These are phyloP conservation scores for Suillus sp. DNA, from an alignment of 768 basidiomycete genomes.

Conservation along the genomic window DNA sequence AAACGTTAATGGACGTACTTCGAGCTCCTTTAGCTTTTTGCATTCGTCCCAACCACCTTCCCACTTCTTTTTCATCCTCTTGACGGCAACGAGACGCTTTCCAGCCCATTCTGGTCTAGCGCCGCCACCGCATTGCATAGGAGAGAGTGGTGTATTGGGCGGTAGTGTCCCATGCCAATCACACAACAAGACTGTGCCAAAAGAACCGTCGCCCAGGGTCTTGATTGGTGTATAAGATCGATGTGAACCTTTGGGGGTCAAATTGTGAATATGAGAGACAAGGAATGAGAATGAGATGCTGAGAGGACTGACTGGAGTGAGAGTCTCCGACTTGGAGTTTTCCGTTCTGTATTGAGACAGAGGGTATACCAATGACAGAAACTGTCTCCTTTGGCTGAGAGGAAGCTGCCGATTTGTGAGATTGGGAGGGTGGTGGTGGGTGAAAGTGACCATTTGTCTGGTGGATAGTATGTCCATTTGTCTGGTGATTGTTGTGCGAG, in stretches of 20 bases:
- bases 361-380: slow-evolving; percentile 71
- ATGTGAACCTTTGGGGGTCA: slow-evolving; percentile 59
- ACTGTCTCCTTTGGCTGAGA: slow-evolving; percentile 57
- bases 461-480: slow-evolving; percentile 29
- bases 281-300: slow-evolving; percentile 8
- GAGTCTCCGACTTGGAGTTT: slow-evolving; percentile 74
- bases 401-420: slow-evolving; percentile 20
- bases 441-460: slow-evolving; percentile 16
- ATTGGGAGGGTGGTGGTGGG: slow-evolving; percentile 23
- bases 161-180: slow-evolving; percentile 98
- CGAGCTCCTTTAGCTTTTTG: slow-evolving; percentile 90
- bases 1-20: slow-evolving; percentile 54
- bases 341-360: slow-evolving; percentile 71
- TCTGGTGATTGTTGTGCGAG: slow-evolving; percentile 28
- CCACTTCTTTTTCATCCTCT: slow-evolving; percentile 98
- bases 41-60: slow-evolving; percentile 99
- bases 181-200: slow-evolving; percentile 97
- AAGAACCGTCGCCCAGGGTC: slow-evolving; percentile 96
- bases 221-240: slow-evolving; percentile 95
- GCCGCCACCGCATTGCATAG: slow-evolving; percentile 95
- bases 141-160: slow-evolving; percentile 85
- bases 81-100: slow-evolving; percentile 94
- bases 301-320: slow-evolving; percentile 59
- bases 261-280: slow-evolving; percentile 18
- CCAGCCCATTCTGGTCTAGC: slow-evolving; percentile 93